Evolutionary conservation across 2,329 filamentous ascomycete species (phyloP).

Genomic region (Claviceps maximensis): DNA sequence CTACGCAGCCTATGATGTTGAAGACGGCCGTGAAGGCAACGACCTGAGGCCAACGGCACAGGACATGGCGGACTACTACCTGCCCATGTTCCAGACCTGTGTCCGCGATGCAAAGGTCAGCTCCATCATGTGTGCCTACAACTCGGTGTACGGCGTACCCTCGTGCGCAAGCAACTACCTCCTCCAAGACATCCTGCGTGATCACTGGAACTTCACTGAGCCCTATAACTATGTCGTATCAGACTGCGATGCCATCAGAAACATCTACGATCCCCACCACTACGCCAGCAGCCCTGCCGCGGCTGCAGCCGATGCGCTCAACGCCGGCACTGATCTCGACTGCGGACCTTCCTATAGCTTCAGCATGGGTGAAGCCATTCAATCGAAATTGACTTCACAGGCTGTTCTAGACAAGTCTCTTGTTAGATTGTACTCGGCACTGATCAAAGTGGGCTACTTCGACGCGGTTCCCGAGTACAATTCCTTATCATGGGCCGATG

Average conservation of each 20-base stretch:
- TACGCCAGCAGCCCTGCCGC: conserved; percentile 23
- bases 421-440: conserved; percentile 36
- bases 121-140: conserved; percentile 51
- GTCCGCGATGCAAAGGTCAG: conserved; percentile 41
- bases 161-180: conserved; percentile 51
- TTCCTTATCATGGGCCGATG: conserved; percentile 38
- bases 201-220: conserved; percentile 51
- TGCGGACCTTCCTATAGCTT: conserved; percentile 13
- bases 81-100: conserved; percentile 52
- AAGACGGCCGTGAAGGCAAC: conserved; percentile 38
- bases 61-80: conserved; percentile 55
- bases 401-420: conserved; percentile 5
- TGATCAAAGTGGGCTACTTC: conserved; percentile 45
- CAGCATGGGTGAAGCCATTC: conserved; percentile 19
- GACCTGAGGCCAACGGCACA: conserved; percentile 44
- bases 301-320: conserved; percentile 20
- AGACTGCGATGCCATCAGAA: conserved; percentile 51
- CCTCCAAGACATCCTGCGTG: conserved; percentile 47
- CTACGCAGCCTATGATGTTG: conserved; percentile 44
- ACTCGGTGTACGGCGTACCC: conserved; percentile 52
- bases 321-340: conserved; percentile 19
- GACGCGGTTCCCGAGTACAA: conserved; percentile 36
- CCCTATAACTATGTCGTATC: conserved; percentile 50
- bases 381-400: conserved; percentile 8
- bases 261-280: conserved; percentile 35